Evolutionary conservation across 2,329 filamentous ascomycete species (phyloP).

Genomic region (Pseudogymnoascus sp.): DNA sequence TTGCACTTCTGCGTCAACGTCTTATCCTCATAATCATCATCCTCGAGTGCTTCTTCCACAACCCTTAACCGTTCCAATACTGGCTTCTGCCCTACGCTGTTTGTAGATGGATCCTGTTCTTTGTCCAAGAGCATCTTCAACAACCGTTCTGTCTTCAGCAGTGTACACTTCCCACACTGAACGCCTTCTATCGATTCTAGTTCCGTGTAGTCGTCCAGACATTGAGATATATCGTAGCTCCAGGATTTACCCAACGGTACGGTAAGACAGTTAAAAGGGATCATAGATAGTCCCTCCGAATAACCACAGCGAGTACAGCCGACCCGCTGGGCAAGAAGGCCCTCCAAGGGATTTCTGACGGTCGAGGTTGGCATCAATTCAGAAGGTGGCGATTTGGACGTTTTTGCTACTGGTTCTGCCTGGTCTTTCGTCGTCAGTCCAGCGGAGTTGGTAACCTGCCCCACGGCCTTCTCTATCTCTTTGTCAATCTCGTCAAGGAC

Average conservation of each 20-base stretch:
- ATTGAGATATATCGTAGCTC: slow-evolving; percentile 64
- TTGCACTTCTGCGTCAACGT: slow-evolving; percentile 57
- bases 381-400: not conserved
- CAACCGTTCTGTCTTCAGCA: slow-evolving; percentile 49
- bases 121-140: slow-evolving; percentile 39
- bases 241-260: slow-evolving; percentile 64
- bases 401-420: not conserved
- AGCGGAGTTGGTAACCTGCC: slow-evolving; percentile 21
- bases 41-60: slow-evolving; percentile 64
- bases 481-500: slow-evolving; percentile 78
- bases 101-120: slow-evolving; percentile 12
- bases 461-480: slow-evolving; percentile 52
- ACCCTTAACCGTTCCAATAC: slow-evolving; percentile 50
- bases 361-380: slow-evolving; percentile 16
- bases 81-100: slow-evolving; percentile 24
- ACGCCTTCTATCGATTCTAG: slow-evolving; percentile 83
- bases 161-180: slow-evolving; percentile 84
- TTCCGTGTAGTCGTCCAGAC: slow-evolving; percentile 75
- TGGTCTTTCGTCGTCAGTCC: slow-evolving; percentile 5
- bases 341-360: slow-evolving; percentile 73
- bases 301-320: slow-evolving; percentile 79
- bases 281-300: slow-evolving; percentile 81
- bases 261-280: slow-evolving; percentile 89
- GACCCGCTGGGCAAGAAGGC: slow-evolving; percentile 78
- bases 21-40: slow-evolving; percentile 71